Conservation (phyloP, 768 basidiomycete genomes). For the Crassisporium funariophilum region DNA sequence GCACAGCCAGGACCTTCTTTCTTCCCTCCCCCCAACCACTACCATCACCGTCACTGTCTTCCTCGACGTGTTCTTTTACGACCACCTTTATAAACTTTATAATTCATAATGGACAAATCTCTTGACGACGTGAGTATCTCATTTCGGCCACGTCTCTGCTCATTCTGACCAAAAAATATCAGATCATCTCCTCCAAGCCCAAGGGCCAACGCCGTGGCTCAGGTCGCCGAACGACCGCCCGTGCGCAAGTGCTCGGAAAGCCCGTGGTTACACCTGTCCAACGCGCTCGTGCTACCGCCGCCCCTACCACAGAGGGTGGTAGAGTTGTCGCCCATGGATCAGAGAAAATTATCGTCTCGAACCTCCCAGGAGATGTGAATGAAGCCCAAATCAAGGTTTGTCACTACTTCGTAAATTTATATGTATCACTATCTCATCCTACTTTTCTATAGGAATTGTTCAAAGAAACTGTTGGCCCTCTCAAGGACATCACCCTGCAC, state of each 20-base stretch:
- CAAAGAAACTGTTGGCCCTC: conserved; percentile 83
- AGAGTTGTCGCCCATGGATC: conserved; percentile 50
- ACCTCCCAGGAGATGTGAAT: conserved; percentile 91
- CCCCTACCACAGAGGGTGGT: conserved; percentile 39
- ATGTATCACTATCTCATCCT: background rate
- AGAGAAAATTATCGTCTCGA: conserved; percentile 95
- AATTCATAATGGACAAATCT: conserved; percentile 70
- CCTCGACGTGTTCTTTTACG: conserved; percentile 12
- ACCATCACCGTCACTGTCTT: conserved; percentile 25
- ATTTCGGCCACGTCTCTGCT: conserved; percentile 23
- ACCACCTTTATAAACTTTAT: conserved; percentile 4
- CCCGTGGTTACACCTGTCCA: conserved; percentile 47
- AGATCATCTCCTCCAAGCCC: conserved; percentile 73
- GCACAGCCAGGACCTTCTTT: conserved; percentile 27
- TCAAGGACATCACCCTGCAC: conserved; percentile 80
- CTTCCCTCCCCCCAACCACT: conserved; percentile 37
- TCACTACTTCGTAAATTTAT: conserved; percentile 8
- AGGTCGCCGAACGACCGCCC: conserved; percentile 41
- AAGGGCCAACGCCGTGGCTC: conserved; percentile 46
- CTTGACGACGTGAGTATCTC: conserved; percentile 70
- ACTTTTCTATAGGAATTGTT: conserved; percentile 78
- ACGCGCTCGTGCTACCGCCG: conserved; percentile 53
- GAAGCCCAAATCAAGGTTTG: conserved; percentile 90
- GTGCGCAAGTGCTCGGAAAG: conserved; percentile 63
- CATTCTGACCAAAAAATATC: conserved; percentile 20